Evolutionary conservation across 2,329 filamentous ascomycete species (phyloP), one percentile per base, ranked within the genome.

Genomic region (Cladophialophora bantiana): DNA sequence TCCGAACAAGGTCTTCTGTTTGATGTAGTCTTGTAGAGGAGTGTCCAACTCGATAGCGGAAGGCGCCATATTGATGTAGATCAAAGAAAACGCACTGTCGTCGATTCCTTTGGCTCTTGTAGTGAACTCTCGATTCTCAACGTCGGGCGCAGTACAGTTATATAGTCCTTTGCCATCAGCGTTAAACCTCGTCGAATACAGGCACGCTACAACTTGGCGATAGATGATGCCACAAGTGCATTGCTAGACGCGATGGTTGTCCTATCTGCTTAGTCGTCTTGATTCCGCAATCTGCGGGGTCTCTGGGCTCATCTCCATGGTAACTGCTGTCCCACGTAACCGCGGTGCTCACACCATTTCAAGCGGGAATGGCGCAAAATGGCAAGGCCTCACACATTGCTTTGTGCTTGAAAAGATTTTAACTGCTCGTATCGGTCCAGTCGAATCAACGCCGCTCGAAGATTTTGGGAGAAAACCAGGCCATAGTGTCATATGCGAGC

Each of bases 1-100:
- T 10, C 45, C 55, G 12, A 50, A 50, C 26, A 59, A 7, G 34
- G 55, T 55, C 62, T 59, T 64, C 9, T 64, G 52, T 48, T 59
- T 59, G 54, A 59, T 57, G 36, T 13, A 42, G 32, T 50, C 38
- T 4, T 53, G 40, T 34, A 9, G 31, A 48, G 55, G 40, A 7
- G 32, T 18, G 18, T 50, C 40, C 10, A 53, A 18, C 3, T 58
- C 42, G 34, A 64, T 35, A 53, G 62, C 62, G 20, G 62, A 64
- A 15, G 62, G 62, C 12, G 62, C 62, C 62, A 64, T 64, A 34
- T 50, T 64, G 53, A 42, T 4, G 15, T 18, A 31, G 40, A 59
- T 7, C 40, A 48, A 32, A 5, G 6, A 32, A 35, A 18, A 20
- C 0, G n/a, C 10, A 9, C 2, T 12, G n/a, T 35, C 18, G 7